A percentile compares a stretch with the other conserved stretches of the same genome.
phyloP scores from a whole-genome alignment of 129 eudicot species.

The Flaveria brownii region DNA sequence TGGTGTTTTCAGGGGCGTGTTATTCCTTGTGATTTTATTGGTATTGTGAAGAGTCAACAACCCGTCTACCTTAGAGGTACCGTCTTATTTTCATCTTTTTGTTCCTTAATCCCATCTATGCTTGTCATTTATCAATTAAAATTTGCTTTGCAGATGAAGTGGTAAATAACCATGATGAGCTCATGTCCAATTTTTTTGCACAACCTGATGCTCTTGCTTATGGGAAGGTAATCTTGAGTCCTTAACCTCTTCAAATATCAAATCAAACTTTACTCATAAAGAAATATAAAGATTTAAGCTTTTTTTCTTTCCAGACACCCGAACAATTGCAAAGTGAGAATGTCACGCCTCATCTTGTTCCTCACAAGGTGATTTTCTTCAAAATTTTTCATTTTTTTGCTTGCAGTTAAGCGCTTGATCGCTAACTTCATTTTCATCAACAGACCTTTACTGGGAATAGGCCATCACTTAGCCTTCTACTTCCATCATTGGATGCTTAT shows the following conservation, averaged over 20 bases:
- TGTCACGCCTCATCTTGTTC: slow-evolving; percentile 66
- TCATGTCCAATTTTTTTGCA: slow-evolving; percentile 97
- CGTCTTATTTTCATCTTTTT: not conserved
- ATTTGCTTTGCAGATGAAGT: slow-evolving; percentile 67
- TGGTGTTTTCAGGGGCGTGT: slow-evolving; percentile 79
- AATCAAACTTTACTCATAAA: not conserved
- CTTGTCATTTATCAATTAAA: not conserved
- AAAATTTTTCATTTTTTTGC: not conserved
- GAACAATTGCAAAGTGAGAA: slow-evolving; percentile 78
- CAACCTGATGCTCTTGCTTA: slow-evolving; percentile 99
- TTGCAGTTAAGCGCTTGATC: slow-evolving; percentile 15
- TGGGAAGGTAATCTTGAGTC: slow-evolving; percentile 64
- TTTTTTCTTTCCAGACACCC: slow-evolving; percentile 60
- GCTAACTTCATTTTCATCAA: slow-evolving; percentile 21
- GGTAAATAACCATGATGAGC: slow-evolving; percentile 92
- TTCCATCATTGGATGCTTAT: slow-evolving; percentile 86
- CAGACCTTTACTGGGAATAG: slow-evolving; percentile 98
- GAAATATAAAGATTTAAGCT: too few species aligned
- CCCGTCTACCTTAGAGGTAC: slow-evolving; percentile 90
- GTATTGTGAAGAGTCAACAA: slow-evolving; percentile 91
- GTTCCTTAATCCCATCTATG: not conserved
- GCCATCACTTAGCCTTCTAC: slow-evolving; percentile 88
- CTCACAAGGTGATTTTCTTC: slow-evolving; percentile 69
- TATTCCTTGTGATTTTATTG: slow-evolving; percentile 96
- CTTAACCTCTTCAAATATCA: not conserved